phyloP scores from a whole-genome alignment of 441 rosid species.

The Jatropha podagrica region DNA sequence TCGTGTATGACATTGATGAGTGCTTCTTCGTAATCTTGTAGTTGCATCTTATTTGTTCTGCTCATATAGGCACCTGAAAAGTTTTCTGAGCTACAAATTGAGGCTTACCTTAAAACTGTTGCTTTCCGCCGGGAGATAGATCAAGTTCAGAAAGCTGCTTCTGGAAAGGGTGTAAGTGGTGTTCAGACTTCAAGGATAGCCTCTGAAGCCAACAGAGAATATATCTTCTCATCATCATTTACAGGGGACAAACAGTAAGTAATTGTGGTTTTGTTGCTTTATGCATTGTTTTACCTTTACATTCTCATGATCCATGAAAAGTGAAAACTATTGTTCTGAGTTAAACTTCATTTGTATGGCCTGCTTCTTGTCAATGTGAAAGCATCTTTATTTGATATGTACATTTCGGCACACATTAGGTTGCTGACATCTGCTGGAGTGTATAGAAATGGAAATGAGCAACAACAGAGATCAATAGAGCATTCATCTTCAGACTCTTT shows the following conservation, averaged over 20 bases:
- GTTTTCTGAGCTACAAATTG: conserved; percentile 91
- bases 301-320: neutral
- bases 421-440: conserved; percentile 61
- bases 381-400: conserved; percentile 16
- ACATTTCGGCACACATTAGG: conserved; percentile 40
- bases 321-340: neutral
- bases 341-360: neutral
- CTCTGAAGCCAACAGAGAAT: conserved; percentile 94
- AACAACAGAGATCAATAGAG: conserved; percentile 29
- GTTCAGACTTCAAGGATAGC: conserved; percentile 91
- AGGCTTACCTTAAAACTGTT: conserved; percentile 91
- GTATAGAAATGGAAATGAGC: conserved; percentile 42
- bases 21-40: conserved; percentile 1
- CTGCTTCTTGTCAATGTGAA: neutral
- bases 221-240: conserved; percentile 88
- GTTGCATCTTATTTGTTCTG: conserved; percentile 27
- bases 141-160: conserved; percentile 89
- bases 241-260: conserved; percentile 91
- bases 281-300: neutral
- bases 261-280: conserved; percentile 21
- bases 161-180: conserved; percentile 85
- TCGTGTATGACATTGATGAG: neutral
- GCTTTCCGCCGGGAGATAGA: conserved; percentile 95
- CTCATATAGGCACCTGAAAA: conserved; percentile 71
- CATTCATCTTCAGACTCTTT: conserved; percentile 38